Conservation (phyloP, 768 basidiomycete genomes). For the Russula olivacea region DNA sequence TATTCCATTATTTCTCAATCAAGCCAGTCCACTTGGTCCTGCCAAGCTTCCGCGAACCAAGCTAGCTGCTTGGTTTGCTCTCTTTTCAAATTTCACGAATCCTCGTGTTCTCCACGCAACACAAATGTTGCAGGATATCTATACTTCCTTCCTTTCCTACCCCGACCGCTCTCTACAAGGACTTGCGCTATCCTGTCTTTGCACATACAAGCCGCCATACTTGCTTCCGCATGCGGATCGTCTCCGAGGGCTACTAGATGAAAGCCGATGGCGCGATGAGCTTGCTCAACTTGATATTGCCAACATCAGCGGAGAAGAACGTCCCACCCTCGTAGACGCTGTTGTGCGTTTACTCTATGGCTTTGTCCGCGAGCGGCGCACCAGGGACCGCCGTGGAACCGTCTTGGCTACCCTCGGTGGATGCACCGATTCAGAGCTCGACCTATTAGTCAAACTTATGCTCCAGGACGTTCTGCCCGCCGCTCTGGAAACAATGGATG, state of each 20-base stretch:
- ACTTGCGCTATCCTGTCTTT: slow-evolving; percentile 67
- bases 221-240: slow-evolving; percentile 54
- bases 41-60: slow-evolving; percentile 51
- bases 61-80: slow-evolving; percentile 68
- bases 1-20: slow-evolving; percentile 71
- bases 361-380: slow-evolving; percentile 72
- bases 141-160: slow-evolving; percentile 72
- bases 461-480: slow-evolving; percentile 51
- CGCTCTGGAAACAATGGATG: slow-evolving; percentile 24
- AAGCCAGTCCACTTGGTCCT: slow-evolving; percentile 35
- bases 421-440: slow-evolving; percentile 69
- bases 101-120: slow-evolving; percentile 82
- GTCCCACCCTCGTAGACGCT: slow-evolving; percentile 61
- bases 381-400: slow-evolving; percentile 65
- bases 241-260: slow-evolving; percentile 69
- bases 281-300: slow-evolving; percentile 64
- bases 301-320: slow-evolving; percentile 48
- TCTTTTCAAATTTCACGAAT: slow-evolving; percentile 87
- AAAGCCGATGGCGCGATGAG: slow-evolving; percentile 85
- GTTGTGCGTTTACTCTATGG: slow-evolving; percentile 80
- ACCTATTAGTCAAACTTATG: slow-evolving; percentile 82
- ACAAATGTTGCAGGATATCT: slow-evolving; percentile 56
- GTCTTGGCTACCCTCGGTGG: slow-evolving; percentile 65
- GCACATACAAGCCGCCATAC: slow-evolving; percentile 71
- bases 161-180: slow-evolving; percentile 77